A percentile compares a stretch with the other conserved stretches of the same genome.
phyloP scores from a whole-genome alignment of 768 basidiomycete genomes.

The Trametes meyenii region DNA sequence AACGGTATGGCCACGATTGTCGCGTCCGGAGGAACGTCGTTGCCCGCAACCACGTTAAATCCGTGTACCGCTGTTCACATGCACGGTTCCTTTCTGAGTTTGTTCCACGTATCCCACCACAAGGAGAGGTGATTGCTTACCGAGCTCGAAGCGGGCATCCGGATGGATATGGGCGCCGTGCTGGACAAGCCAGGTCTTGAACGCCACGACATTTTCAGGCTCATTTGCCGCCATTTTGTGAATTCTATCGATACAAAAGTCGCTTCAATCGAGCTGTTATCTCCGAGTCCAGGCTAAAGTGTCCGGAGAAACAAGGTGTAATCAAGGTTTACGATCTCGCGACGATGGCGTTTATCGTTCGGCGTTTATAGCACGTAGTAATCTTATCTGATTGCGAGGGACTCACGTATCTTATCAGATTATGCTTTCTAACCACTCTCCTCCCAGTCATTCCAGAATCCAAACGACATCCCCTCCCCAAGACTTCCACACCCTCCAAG shows the following conservation, averaged over 20 bases:
- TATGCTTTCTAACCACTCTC: conserved; percentile 20
- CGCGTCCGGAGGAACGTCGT: conserved; percentile 51
- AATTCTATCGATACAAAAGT: background rate
- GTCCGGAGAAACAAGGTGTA: background rate
- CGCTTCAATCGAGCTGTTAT: background rate
- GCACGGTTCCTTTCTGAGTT: conserved; percentile 3
- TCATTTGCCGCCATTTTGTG: conserved; percentile 9
- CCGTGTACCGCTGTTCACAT: conserved; percentile 39
- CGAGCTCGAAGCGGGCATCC: conserved; percentile 46
- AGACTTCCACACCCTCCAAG: background rate
- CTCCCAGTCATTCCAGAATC: conserved; percentile 3
- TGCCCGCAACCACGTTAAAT: conserved; percentile 50
- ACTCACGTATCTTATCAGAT: conserved; percentile 34
- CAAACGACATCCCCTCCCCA: background rate
- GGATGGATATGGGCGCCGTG: conserved; percentile 58
- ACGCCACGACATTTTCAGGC: conserved; percentile 26
- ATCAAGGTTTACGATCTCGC: background rate
- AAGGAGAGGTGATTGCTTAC: conserved; percentile 36
- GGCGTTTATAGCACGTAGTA: background rate
- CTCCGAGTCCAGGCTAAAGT: background rate
- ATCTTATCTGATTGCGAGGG: conserved; percentile 17
- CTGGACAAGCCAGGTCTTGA: conserved; percentile 53
- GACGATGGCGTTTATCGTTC: background rate
- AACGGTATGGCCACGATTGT: conserved; percentile 71
- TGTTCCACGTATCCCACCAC: background rate